Evolutionary conservation across 225 moss, liverwort and hornwort species (phyloP).

Genomic region (Asterella californica): DNA sequence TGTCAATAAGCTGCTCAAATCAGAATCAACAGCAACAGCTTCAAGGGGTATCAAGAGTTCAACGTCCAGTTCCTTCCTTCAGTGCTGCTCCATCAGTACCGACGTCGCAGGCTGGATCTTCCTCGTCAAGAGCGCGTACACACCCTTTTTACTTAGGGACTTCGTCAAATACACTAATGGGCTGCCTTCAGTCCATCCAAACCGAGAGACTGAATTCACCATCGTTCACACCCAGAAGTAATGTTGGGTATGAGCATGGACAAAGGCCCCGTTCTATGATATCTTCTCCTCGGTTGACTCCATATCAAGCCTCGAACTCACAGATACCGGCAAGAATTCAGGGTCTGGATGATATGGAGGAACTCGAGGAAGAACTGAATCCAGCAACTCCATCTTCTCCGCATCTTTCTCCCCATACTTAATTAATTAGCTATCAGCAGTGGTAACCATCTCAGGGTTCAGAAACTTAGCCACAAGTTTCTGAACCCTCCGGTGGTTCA

Average conservation of each 20-base stretch:
- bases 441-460: conserved; percentile 14
- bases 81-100: conserved; percentile 10
- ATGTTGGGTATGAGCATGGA: conserved; percentile 36
- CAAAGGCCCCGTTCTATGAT: conserved; percentile 38
- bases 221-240: conserved; percentile 37
- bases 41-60: conserved; percentile 36
- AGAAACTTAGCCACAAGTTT: background rate
- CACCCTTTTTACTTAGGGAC: conserved; percentile 23
- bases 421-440: background rate
- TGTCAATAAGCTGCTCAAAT: conserved; percentile 28
- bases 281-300: conserved; percentile 46
- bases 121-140: conserved; percentile 28
- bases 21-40: conserved; percentile 37
- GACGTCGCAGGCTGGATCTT: conserved; percentile 17
- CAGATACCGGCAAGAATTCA: conserved; percentile 64
- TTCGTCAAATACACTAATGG: conserved; percentile 38
- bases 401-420: too few relatives aligned
- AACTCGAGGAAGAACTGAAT: conserved; percentile 70
- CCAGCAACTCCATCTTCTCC: conserved; percentile 32
- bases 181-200: conserved; percentile 34
- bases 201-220: conserved; percentile 28
- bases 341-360: conserved; percentile 53
- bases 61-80: conserved; percentile 11
- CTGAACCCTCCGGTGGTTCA: conserved; percentile 21
- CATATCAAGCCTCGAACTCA: conserved; percentile 49